Evolutionary conservation across 371 early-diverging fungal genomes (phyloP).

Genomic region (Antonospora locustae): DNA sequence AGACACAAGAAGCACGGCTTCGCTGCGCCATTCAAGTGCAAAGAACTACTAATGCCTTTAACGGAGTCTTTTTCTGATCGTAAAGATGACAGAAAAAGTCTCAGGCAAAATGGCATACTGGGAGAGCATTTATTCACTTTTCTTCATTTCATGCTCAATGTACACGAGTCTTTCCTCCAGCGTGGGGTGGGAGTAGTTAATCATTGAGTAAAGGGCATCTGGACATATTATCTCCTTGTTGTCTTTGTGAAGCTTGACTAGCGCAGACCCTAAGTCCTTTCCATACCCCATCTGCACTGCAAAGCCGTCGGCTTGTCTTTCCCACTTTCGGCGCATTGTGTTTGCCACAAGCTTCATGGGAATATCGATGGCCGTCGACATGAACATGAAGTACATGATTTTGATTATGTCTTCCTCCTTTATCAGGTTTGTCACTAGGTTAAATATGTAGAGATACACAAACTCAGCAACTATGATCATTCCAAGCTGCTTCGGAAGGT

Average conservation of each 20-base stretch:
- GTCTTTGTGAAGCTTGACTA: conserved; percentile 74
- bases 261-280: conserved; percentile 60
- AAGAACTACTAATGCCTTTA: too few relatives aligned
- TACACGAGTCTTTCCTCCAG: conserved; percentile 70
- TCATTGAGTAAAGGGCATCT: conserved; percentile 73
- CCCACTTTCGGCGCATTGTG: conserved; percentile 66
- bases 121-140: conserved; percentile 21
- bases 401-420: too few relatives aligned
- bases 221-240: conserved; percentile 73
- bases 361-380: conserved; percentile 63
- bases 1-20: too few relatives aligned
- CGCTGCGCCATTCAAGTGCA: too few relatives aligned
- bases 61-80: too few relatives aligned
- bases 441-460: conserved; percentile 17
- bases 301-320: conserved; percentile 83
- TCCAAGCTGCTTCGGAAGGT: conserved; percentile 62
- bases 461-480: conserved; percentile 46
- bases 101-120: too few relatives aligned
- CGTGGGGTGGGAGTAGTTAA: conserved; percentile 79
- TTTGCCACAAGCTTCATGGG: conserved; percentile 64
- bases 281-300: conserved; percentile 63
- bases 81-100: too few relatives aligned
- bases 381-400: conserved; percentile 32
- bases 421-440: conserved; percentile 1
- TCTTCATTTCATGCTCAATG: conserved; percentile 52